phyloP scores from a whole-genome alignment of 768 basidiomycete species.

The Tubosaeta sp. region DNA sequence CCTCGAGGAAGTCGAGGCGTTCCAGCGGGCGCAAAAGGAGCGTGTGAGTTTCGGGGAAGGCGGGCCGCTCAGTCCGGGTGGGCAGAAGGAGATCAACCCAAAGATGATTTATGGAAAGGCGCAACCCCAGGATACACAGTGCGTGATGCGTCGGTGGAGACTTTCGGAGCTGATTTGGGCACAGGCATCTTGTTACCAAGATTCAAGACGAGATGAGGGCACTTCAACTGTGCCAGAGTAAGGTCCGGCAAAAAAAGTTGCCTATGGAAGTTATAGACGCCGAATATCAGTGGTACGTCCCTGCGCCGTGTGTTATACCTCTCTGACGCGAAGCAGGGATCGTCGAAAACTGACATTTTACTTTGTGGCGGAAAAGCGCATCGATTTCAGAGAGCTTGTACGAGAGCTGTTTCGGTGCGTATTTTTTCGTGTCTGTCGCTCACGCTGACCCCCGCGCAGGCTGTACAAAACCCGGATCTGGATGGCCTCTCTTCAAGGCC shows the following conservation, averaged over 20 bases:
- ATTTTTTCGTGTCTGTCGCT: neutral
- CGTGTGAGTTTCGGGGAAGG: slow-evolving; percentile 39
- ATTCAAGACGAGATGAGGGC: slow-evolving; percentile 90
- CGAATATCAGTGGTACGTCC: slow-evolving; percentile 91
- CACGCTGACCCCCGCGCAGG: slow-evolving; percentile 33
- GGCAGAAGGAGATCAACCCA: slow-evolving; percentile 83
- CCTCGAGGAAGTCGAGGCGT: slow-evolving; percentile 83
- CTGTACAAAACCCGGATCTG: slow-evolving; percentile 93
- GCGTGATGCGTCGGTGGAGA: slow-evolving; percentile 19
- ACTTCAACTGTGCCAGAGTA: slow-evolving; percentile 83
- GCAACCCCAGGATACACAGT: slow-evolving; percentile 77
- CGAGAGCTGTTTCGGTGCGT: slow-evolving; percentile 84
- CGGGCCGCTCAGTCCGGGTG: slow-evolving; percentile 50
- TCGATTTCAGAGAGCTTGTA: slow-evolving; percentile 95
- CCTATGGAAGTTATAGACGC: slow-evolving; percentile 99
- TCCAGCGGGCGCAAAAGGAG: slow-evolving; percentile 77
- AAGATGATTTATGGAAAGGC: slow-evolving; percentile 96
- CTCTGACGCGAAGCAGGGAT: slow-evolving; percentile 54
- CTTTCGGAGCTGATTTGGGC: neutral
- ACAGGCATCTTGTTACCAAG: slow-evolving; percentile 73
- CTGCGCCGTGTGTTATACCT: neutral
- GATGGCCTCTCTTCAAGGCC: slow-evolving; percentile 81
- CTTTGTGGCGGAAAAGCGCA: slow-evolving; percentile 92
- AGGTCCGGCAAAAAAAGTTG: slow-evolving; percentile 89
- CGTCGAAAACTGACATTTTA: slow-evolving; percentile 98